Percentiles rank a stretch among this genome's conserved stretches.
Conservation (phyloP, 2,329 filamentous ascomycete genomes). For the Alternaria atra region DNA sequence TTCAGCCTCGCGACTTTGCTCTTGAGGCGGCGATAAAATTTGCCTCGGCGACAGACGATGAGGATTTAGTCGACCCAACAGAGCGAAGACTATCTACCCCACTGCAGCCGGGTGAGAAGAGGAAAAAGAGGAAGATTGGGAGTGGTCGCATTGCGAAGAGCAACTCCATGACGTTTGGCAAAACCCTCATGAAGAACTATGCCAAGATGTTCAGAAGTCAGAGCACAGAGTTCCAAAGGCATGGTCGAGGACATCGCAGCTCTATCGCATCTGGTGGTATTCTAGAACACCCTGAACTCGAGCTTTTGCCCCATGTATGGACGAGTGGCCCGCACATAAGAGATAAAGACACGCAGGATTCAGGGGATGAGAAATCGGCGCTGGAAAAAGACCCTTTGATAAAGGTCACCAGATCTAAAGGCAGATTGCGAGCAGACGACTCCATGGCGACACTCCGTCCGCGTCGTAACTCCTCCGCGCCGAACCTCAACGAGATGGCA, state of each 20-base stretch:
- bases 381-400: neutral
- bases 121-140: constrained; percentile 65
- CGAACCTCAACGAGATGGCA: constrained; percentile 23
- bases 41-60: constrained; percentile 30
- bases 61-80: constrained; percentile 39
- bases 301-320: constrained; percentile 55
- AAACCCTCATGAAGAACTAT: constrained; percentile 56
- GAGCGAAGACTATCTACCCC: constrained; percentile 31
- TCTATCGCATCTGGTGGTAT: constrained; percentile 54
- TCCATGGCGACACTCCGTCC: constrained; percentile 39
- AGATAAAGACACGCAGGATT: neutral
- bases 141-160: constrained; percentile 73
- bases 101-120: constrained; percentile 37
- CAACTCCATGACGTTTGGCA: constrained; percentile 54
- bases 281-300: constrained; percentile 58
- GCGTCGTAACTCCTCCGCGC: constrained; percentile 33
- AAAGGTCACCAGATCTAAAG: constrained; percentile 17
- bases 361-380: neutral
- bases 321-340: constrained; percentile 19
- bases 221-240: constrained; percentile 48
- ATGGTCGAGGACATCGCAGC: constrained; percentile 57
- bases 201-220: constrained; percentile 54
- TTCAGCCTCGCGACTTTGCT: constrained; percentile 56
- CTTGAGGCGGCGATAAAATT: constrained; percentile 44
- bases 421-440: constrained; percentile 25